Base-by-base conservation (phyloP, 208 protist species). In the Phytomonas sp. region DNA sequence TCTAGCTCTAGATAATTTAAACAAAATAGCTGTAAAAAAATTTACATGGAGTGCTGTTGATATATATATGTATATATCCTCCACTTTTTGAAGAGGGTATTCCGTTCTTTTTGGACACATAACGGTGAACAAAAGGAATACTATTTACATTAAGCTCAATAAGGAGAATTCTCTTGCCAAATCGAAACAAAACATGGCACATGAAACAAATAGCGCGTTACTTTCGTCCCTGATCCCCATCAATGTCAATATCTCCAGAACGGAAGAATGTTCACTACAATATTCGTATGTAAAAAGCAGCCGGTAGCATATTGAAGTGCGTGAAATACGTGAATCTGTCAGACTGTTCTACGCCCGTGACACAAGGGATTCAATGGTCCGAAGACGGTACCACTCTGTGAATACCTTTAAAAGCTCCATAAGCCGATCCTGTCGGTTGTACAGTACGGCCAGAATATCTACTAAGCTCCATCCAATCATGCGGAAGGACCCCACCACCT, bases 381-480 rank as follows among this genome's bases (percentile, higher is more conserved):
- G 73, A 60, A 94, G 76, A 6, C 85, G 82, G 68, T 91, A 91
- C 88, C 88, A 94, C 77, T 94, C 85, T 59, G 78, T 83, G 78
- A 91, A 94, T 59, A 74, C 80, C 29, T 77, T 75, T 6, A 91
- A 46, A 3, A 94, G 56, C 33, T 80, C 79, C 36, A 76, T 77
- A 53, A 90, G 73, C 17, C 75, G 76, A 13, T 82, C 73, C 34
- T 66, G 34, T 30, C 80, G 68, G 6, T 79, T 62, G 20, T 76
- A 64, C 40, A 83, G 60, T 30, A 71, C 65, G 32, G 84, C 81
- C 53, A 94, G 71, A 62, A 87, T 76, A 17, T 78, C 74, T 28
- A 85, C 40, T 70, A 89, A 63, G 43, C 70, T 76, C 66, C 67
- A 40, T 32, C 68, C 70, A 32, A 62, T 61, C 34, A 68, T 29